Evolutionary conservation across 2,329 filamentous ascomycete species (phyloP), one percentile per base, ranked within the genome.

Genomic region (Stagonosporopsis cucurbitacearum): DNA sequence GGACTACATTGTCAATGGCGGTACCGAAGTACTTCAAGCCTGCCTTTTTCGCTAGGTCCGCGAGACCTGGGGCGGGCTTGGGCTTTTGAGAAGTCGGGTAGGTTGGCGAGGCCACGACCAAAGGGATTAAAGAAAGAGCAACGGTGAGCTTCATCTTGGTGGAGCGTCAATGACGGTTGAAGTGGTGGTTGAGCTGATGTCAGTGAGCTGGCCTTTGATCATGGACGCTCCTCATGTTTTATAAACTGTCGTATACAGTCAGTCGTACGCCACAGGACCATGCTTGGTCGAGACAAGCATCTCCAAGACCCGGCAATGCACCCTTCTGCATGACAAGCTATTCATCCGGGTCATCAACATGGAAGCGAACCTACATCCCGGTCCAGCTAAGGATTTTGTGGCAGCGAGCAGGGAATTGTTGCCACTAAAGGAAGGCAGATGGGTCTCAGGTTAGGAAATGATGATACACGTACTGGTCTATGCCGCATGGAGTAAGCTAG

Each of bases 21-120:
- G 85, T 84, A 37, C 84, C 73, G 35, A 86, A 84, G 62, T 84
- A 81, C 59, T 80, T 68, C 58, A 84, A 78, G 19, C 85, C 86
- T 36, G 83, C 82, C 48, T 79, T 79, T 57, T 81, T 78, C 43
- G 85, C 84, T 25, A 86, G 78, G 58, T 80, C 74, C 67, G 86
- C 77, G 17, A 87, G 80, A 17, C 73, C 71, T 3, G 59, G 59
- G 9, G 56, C 57, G 20, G 47, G 48, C 28, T 64, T 62, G n/a
- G 51, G 50, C 30, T 51, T 57, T 23, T 47, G 49, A 22, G 35
- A 33, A 12, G 25, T 33, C 23, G 49, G 41, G 41, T 57, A 53
- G 26, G 63, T 59, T 6, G 67, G 68, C 22, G 64, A 57, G 40
- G 69, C 63, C 20, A 61, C 15, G 17, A 55, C 53, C 35, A 67